Evolutionary conservation across 192 early-diverging fungal species (phyloP).

Genomic region (Chytriomyces sp.): DNA sequence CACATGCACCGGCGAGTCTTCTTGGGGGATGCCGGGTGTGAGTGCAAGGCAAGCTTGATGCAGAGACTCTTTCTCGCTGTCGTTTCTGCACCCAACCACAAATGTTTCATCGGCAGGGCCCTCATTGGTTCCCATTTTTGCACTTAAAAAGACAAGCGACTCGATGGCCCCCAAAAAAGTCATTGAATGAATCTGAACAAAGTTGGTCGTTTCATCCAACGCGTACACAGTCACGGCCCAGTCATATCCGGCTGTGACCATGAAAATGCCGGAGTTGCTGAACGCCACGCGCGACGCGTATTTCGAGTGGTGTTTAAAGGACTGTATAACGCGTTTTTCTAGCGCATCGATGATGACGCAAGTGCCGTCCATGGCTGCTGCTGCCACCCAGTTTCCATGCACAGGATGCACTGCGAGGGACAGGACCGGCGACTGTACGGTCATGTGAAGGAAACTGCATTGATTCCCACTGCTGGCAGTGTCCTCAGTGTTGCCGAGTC

Average conservation of each 20-base stretch:
- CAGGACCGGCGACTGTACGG: slow-evolving; percentile 62
- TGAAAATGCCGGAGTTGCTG: slow-evolving; percentile 57
- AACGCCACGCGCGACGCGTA: slow-evolving; percentile 71
- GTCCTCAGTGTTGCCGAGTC: slow-evolving; percentile 31
- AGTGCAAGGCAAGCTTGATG: too few species aligned
- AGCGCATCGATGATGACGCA: not conserved
- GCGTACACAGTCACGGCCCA: slow-evolving; percentile 67
- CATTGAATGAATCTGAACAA: slow-evolving; percentile 45
- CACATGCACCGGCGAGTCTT: too few species aligned
- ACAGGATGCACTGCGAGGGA: slow-evolving; percentile 69
- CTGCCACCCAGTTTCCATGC: slow-evolving; percentile 16
- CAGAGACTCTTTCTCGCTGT: too few species aligned
- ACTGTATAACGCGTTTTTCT: slow-evolving; percentile 43
- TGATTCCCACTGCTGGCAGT: slow-evolving; percentile 25
- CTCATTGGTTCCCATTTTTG: not conserved
- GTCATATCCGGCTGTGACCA: slow-evolving; percentile 77
- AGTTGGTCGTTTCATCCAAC: not conserved
- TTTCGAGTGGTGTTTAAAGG: slow-evolving; percentile 72
- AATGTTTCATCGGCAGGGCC: slow-evolving; percentile 21
- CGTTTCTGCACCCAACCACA: slow-evolving; percentile 68
- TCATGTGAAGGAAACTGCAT: slow-evolving; percentile 44
- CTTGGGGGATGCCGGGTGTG: too few species aligned
- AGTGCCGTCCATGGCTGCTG: slow-evolving; percentile 33
- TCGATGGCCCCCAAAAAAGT: slow-evolving; percentile 69
- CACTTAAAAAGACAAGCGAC: slow-evolving; percentile 62